A percentile compares a stretch with the other conserved stretches of the same genome.
phyloP scores from a whole-genome alignment of 2,329 filamentous ascomycete genomes.

The Colletotrichum truncatum region DNA sequence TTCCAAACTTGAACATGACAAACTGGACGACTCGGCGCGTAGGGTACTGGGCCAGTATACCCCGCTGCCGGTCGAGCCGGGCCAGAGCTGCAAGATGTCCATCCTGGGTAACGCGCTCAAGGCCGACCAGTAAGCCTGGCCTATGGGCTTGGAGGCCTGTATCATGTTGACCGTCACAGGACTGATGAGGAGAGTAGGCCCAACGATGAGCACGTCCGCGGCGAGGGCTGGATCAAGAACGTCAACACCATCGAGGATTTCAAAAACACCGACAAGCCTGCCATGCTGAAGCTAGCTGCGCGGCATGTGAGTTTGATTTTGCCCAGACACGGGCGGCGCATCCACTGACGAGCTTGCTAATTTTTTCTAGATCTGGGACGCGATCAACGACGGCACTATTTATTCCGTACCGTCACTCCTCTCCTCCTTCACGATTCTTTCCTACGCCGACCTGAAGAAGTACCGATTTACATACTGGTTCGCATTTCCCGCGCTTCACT shows the following conservation, averaged over 20 bases:
- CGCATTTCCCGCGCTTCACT: conserved; percentile 92
- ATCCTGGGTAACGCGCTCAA: conserved; percentile 88
- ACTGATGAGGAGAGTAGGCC: conserved; percentile 58
- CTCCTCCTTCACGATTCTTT: conserved; percentile 87
- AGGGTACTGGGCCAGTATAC: conserved; percentile 90
- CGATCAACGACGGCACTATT: conserved; percentile 94
- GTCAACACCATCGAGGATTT: conserved; percentile 97
- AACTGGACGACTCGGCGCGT: conserved; percentile 92
- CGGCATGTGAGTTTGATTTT: conserved; percentile 69
- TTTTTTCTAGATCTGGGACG: conserved; percentile 84
- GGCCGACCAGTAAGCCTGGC: conserved; percentile 75
- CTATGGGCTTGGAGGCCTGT: background rate
- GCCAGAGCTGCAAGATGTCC: conserved; percentile 87
- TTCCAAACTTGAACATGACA: conserved; percentile 96
- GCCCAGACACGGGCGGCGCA: too few species aligned
- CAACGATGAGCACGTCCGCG: conserved; percentile 78
- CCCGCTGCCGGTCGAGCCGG: conserved; percentile 77
- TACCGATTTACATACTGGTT: conserved; percentile 99
- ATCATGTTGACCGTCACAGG: conserved; percentile 33
- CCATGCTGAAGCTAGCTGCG: conserved; percentile 81
- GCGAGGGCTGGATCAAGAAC: conserved; percentile 94
- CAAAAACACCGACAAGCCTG: conserved; percentile 80
- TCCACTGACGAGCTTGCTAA: too few species aligned
- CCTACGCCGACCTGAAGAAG: conserved; percentile 95
- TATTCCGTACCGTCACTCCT: conserved; percentile 94